A percentile compares a stretch with the other conserved stretches of the same genome.
Evolutionary conservation across 2,329 filamentous ascomycete species (phyloP).

Genomic region (Aspergillus texensis): DNA sequence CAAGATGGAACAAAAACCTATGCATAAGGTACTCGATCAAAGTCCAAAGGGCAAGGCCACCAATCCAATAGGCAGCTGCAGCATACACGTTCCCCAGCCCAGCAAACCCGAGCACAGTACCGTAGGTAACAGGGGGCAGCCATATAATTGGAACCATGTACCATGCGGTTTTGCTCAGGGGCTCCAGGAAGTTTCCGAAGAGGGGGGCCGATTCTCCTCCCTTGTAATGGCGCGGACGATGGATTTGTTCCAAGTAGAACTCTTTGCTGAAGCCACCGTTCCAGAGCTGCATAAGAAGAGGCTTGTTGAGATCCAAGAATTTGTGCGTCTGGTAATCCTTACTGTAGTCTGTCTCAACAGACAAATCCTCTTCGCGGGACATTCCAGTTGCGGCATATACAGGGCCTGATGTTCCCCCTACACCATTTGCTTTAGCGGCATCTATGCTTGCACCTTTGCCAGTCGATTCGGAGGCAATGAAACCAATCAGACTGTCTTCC

Average conservation of each 20-base stretch:
- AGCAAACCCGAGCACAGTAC: constrained; percentile 64
- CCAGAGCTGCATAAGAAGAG: constrained; percentile 87
- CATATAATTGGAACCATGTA: constrained; percentile 83
- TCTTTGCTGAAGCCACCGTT: constrained; percentile 83
- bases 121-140: constrained; percentile 79
- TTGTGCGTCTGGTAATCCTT: constrained; percentile 87
- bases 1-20: constrained; percentile 89
- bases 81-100: constrained; percentile 58
- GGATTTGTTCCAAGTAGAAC: constrained; percentile 97
- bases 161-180: constrained; percentile 93
- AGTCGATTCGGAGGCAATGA: constrained; percentile 66
- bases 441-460: constrained; percentile 48
- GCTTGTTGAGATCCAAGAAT: constrained; percentile 85
- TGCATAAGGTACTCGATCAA: constrained; percentile 88
- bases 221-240: constrained; percentile 92
- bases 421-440: constrained; percentile 30
- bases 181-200: constrained; percentile 98
- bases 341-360: constrained; percentile 75
- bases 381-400: constrained; percentile 72
- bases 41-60: constrained; percentile 81
- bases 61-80: constrained; percentile 64
- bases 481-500: constrained; percentile 82
- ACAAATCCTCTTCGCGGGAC: constrained; percentile 84
- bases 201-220: constrained; percentile 89
- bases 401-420: constrained; percentile 27